A percentile compares a stretch with the other conserved stretches of the same genome.
These are phyloP conservation scores for Euphorbia corollata DNA, from an alignment of 441 rosid species.

Conservation along the genomic window DNA sequence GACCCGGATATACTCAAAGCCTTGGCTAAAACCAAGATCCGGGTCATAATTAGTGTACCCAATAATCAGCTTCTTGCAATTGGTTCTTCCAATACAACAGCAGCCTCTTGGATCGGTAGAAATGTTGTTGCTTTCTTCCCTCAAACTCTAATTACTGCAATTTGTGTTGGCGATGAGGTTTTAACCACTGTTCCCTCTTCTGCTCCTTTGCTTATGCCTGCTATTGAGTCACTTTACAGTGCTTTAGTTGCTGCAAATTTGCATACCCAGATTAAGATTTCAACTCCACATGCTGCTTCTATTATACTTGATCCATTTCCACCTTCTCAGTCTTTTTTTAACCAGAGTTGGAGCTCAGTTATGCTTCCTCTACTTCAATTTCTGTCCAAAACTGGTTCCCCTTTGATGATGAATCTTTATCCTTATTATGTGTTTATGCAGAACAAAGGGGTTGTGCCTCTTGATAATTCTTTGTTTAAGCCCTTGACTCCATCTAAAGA, in stretches of 20 bases:
- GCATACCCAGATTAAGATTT: conserved; percentile 73
- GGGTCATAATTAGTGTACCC: conserved; percentile 79
- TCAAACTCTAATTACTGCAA: conserved; percentile 54
- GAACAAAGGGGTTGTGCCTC: conserved; percentile 89
- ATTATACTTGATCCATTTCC: conserved; percentile 75
- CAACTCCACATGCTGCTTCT: conserved; percentile 88
- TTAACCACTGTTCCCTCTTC: conserved; percentile 76
- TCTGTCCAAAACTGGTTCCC: conserved; percentile 72
- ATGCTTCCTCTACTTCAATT: conserved; percentile 72
- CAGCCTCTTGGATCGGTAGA: conserved; percentile 78
- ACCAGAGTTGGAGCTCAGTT: conserved; percentile 68
- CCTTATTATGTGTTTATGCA: conserved; percentile 95
- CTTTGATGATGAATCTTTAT: conserved; percentile 92
- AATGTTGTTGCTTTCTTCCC: conserved; percentile 83
- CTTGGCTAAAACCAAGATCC: conserved; percentile 78
- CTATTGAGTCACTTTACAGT: conserved; percentile 74
- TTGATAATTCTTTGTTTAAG: conserved; percentile 82
- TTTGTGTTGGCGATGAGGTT: conserved; percentile 89
- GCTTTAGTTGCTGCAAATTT: conserved; percentile 87
- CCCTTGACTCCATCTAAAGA: conserved; percentile 84
- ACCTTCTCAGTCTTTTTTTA: conserved; percentile 90
- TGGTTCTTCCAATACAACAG: conserved; percentile 77
- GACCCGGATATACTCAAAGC: conserved; percentile 70
- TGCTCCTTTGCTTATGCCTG: conserved; percentile 70
- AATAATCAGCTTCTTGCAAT: conserved; percentile 92